These are phyloP conservation scores for Penicillium sumatraense DNA, from an alignment of 2,329 filamentous ascomycete species.

Conservation along the genomic window DNA sequence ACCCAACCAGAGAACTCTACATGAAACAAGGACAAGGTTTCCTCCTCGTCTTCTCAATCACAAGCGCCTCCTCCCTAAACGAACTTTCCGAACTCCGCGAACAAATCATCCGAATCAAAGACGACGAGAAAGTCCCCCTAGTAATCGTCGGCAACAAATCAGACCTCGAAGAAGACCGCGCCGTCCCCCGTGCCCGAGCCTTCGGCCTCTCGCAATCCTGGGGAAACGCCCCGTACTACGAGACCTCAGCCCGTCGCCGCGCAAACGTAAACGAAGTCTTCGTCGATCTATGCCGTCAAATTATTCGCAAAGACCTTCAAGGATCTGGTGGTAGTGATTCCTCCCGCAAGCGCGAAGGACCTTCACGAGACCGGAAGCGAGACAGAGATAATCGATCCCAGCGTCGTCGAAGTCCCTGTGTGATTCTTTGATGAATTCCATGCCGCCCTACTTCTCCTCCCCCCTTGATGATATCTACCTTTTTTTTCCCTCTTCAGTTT, in stretches of 20 bases:
- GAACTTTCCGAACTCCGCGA: conserved; percentile 82
- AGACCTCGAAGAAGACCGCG: conserved; percentile 83
- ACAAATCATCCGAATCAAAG: conserved; percentile 89
- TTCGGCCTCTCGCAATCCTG: conserved; percentile 86
- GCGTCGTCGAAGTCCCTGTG: conserved; percentile 43
- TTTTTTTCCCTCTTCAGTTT: conserved; percentile 11
- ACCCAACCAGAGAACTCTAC: conserved; percentile 69
- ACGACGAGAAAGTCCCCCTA: conserved; percentile 81
- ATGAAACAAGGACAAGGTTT: conserved; percentile 95
- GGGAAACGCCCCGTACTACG: conserved; percentile 87
- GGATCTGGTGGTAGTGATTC: conserved; percentile 35
- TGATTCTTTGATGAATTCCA: conserved; percentile 38
- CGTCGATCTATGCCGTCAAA: conserved; percentile 80
- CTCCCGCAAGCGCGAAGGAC: conserved; percentile 40
- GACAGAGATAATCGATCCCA: conserved; percentile 36
- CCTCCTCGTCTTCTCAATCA: conserved; percentile 89
- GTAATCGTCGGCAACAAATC: conserved; percentile 93
- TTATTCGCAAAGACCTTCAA: conserved; percentile 70
- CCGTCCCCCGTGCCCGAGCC: conserved; percentile 75
- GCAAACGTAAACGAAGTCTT: conserved; percentile 93
- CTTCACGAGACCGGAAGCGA: conserved; percentile 40
- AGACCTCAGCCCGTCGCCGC: conserved; percentile 79
- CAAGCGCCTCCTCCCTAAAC: conserved; percentile 78
- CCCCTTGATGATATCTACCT: not conserved
- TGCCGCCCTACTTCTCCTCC: not conserved